Percentiles rank a stretch among this genome's conserved stretches.
phyloP scores from a whole-genome alignment of 1,284 basidiomycete species.

The Flammula alnicola region DNA sequence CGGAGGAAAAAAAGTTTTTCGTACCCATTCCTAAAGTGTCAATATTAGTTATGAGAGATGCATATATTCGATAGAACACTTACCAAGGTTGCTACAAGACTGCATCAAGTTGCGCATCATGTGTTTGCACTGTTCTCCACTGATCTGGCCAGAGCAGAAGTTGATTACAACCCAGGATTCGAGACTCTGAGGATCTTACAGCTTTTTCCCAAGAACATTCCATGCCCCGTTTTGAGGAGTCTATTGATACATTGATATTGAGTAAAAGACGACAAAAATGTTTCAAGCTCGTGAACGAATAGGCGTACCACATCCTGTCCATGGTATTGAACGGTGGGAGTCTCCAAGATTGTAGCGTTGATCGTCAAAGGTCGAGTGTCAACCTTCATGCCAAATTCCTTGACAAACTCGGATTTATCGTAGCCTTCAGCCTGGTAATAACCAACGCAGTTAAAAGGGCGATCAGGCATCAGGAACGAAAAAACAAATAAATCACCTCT shows the following conservation, averaged over 20 bases:
- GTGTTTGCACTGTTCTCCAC: neutral
- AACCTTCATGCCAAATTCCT: constrained; percentile 21
- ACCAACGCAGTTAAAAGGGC: neutral
- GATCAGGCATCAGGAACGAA: neutral
- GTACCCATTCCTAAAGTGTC: constrained; percentile 21
- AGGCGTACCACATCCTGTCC: neutral
- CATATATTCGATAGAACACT: neutral
- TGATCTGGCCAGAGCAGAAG: constrained; percentile 26
- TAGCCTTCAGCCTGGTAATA: constrained; percentile 16
- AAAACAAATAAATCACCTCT: constrained; percentile 27
- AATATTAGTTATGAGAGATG: neutral
- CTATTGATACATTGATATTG: constrained; percentile 8
- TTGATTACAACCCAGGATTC: constrained; percentile 34
- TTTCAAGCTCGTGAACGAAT: neutral
- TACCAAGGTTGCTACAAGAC: constrained; percentile 39
- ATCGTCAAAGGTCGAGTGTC: constrained; percentile 13
- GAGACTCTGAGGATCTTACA: constrained; percentile 23
- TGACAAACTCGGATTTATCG: constrained; percentile 18
- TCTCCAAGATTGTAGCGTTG: constrained; percentile 9
- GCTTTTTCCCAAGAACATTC: constrained; percentile 28
- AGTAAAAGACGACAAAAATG: neutral
- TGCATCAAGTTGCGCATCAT: constrained; percentile 29
- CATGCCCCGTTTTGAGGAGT: constrained; percentile 28
- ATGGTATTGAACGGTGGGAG: constrained; percentile 12
- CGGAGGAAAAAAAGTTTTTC: neutral